Evolutionary conservation across 306 rosid genomes (phyloP), one percentile per base, ranked within the genome.

Genomic region (Abrus precatorius): DNA sequence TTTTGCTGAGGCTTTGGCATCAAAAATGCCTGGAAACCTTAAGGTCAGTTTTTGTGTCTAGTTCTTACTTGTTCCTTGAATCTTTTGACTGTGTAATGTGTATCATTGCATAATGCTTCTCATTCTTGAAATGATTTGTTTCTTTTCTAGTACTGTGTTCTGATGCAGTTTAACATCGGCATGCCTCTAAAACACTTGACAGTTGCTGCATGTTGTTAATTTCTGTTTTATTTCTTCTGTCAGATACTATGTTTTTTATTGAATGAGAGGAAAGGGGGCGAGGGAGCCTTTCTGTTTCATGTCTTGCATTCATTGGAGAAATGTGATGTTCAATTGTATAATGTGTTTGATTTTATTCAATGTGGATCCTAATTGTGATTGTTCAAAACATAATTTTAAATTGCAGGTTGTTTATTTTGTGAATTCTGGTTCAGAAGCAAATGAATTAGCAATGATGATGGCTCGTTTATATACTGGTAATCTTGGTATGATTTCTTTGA

Each of bases 371-470:
- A 77, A 70, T 67, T 3, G 27, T 12, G 4, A 11, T 47, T n/a
- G 14, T 36, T 82, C 65, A 57, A 57, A 20, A 27, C 69, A 9
- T 57, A 38, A 43, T 30, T 81, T 54, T 54, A 3, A 60, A 59
- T 72, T 90, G 85, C 90, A 94, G 98, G 97, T 95, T 63, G 97
- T 95, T 29, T 92, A 90, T 82, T 91, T 95, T 83, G 98, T 95
- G 8, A 95, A 95, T 86, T 95, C 98, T 13, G 98, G 97, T 71
- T 75, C 95, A 32, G 98, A 95, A 80, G 98, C 98, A 38, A 95
- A 95, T 81, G 97, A 95, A 77, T 84, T 95, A 66, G 97, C 98
- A 52, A 92, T 83, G 94, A 70, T 95, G 87, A 95, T 95, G 98
- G 97, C 98, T 7, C 97, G 94, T 55, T 89, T 95, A 6, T 95